phyloP scores from a whole-genome alignment of 2,329 filamentous ascomycete genomes.

The Colletotrichum noveboracense region DNA sequence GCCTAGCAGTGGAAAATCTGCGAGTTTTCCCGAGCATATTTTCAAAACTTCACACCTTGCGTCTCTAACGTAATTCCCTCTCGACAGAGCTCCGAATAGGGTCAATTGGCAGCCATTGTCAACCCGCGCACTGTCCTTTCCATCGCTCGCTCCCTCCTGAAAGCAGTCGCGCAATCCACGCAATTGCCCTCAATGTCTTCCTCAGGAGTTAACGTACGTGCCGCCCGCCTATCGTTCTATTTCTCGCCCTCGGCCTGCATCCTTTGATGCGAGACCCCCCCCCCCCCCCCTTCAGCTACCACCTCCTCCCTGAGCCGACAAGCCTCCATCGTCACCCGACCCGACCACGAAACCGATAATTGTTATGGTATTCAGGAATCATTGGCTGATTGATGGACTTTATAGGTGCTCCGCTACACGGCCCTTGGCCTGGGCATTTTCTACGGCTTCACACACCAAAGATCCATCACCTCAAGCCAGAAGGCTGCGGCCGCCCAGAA shows the following conservation, averaged over 20 bases:
- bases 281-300: not conserved
- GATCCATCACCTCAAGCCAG: constrained; percentile 74
- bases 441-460: constrained; percentile 96
- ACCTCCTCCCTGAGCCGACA: constrained; percentile 10
- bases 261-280: not conserved
- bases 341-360: not conserved
- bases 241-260: not conserved
- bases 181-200: constrained; percentile 62
- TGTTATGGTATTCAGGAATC: not conserved
- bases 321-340: constrained; percentile 6
- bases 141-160: constrained; percentile 38
- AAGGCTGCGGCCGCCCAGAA: constrained; percentile 74
- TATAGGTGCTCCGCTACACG: constrained; percentile 94
- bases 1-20: constrained; percentile 42
- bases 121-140: constrained; percentile 37
- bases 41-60: constrained; percentile 44
- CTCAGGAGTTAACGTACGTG: constrained; percentile 72
- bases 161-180: constrained; percentile 48
- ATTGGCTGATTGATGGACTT: constrained; percentile 31
- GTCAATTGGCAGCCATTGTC: constrained; percentile 52
- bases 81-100: constrained; percentile 42
- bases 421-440: constrained; percentile 90
- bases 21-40: constrained; percentile 52
- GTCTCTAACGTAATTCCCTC: constrained; percentile 42
- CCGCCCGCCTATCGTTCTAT: constrained; percentile 24